Conservation (phyloP, 495 filamentous ascomycete species). For the Trypethelium eluteriae region DNA sequence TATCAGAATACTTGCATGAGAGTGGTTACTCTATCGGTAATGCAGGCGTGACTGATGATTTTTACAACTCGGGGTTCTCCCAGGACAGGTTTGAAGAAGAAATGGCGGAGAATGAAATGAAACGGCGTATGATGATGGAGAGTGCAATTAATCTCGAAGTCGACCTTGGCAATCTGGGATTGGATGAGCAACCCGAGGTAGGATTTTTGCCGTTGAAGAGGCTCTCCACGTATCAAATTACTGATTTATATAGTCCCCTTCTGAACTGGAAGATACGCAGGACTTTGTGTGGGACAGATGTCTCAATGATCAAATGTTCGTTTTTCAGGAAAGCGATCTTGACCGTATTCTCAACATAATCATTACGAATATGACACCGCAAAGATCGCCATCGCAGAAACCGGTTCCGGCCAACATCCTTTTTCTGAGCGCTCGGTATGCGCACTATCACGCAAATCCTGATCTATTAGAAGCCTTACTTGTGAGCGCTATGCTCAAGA, state of each 20-base stretch:
- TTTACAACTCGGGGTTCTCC: constrained; percentile 86
- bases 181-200: constrained; percentile 94
- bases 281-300: constrained; percentile 98
- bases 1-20: constrained; percentile 87
- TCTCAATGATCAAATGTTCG: constrained; percentile 98
- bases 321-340: constrained; percentile 92
- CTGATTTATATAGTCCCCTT: constrained; percentile 51
- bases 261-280: constrained; percentile 80
- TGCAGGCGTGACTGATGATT: constrained; percentile 84
- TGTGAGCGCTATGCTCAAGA: constrained; percentile 84
- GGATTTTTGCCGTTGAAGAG: constrained; percentile 25
- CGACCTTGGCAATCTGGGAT: constrained; percentile 86
- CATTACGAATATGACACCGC: constrained; percentile 96
- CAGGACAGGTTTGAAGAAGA: constrained; percentile 96
- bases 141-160: constrained; percentile 96
- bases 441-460: constrained; percentile 86
- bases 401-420: constrained; percentile 95
- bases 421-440: constrained; percentile 91
- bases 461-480: constrained; percentile 77
- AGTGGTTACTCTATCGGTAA: constrained; percentile 87
- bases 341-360: constrained; percentile 86
- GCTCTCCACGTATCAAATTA: neutral
- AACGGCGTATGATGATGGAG: constrained; percentile 99
- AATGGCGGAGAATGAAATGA: constrained; percentile 92
- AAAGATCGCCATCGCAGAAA: constrained; percentile 90